Base-by-base conservation (phyloP, 352 stramenopile species). In the Globisporangium irregulare region DNA sequence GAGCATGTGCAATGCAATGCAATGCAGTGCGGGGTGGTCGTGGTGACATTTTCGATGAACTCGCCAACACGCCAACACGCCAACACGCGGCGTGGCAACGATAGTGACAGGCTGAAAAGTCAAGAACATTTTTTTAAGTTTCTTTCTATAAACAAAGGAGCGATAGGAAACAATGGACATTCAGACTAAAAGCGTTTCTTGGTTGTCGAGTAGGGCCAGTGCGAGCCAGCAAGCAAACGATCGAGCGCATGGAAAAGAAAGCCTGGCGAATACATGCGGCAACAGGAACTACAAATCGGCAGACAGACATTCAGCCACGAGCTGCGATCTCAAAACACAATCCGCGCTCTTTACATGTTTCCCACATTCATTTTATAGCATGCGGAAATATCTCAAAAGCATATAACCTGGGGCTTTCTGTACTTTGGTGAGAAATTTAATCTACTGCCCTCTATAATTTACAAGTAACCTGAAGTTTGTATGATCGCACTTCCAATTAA, bases 181-280 rank as follows among this genome's bases (percentile, higher is more conserved):
- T 60, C 54, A 60, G 54, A 20, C 54, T 29, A 27, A 60, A 38
- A 41, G 27, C 54, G 54, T 60, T 60, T 60, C 54, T 60, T 34
- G 34, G 54, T 59, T 59, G 32, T 43, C 36, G 27, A 60, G 51
- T n/a, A 32, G 34, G 54, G 27, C 27, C 34, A 60, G 53, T 32
- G 53, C 53, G 24, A 38, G 54, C 27, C 54, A 22, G 54, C 34
- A 18, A 60, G 54, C 25, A 6, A 22, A 38, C 15, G 54, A 12
- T 27, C 54, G 8, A 60, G 54, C 27, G 27, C 18, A 22, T 43
- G 54, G 54, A 60, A 60, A 22, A 34, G 51, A 58, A 58, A 27
- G 24, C 22, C 43, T 51, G 43, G 18, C 15, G 41, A 48, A n/a
- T 51, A 18, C 2, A 32, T 36, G 32, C 32, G 6, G 14, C 27